A percentile compares a stretch with the other conserved stretches of the same genome.
Evolutionary conservation across 768 basidiomycete species (phyloP).

Genomic region (Lyophyllum decastes): DNA sequence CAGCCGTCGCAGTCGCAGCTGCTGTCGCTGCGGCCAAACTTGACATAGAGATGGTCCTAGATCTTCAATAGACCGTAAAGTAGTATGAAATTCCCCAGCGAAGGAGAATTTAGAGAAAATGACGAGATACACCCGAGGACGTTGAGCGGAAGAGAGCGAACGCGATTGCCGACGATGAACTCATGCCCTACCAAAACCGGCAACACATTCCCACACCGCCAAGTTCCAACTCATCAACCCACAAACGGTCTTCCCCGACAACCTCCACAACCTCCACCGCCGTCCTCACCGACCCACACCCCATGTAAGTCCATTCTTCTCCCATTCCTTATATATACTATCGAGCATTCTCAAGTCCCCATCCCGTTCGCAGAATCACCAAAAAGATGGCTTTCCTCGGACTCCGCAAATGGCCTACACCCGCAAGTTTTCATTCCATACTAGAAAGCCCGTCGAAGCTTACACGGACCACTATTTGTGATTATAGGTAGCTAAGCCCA

Average conservation of each 20-base stretch:
- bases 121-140: not conserved
- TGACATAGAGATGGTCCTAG: constrained; percentile 12
- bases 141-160: not conserved
- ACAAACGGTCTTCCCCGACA: constrained; percentile 44
- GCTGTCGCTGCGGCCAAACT: constrained; percentile 26
- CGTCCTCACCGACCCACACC: not conserved
- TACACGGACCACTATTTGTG: not conserved
- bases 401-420: constrained; percentile 80
- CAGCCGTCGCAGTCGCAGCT: constrained; percentile 26
- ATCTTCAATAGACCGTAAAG: not conserved
- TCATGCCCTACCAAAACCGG: constrained; percentile 18
- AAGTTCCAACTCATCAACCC: constrained; percentile 23
- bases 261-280: not conserved
- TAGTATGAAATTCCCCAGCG: not conserved
- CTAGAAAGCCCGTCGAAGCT: constrained; percentile 7
- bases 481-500: constrained; percentile 62
- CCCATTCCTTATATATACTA: too few relatives aligned
- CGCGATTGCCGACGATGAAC: not conserved
- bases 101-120: not conserved
- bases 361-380: constrained; percentile 17
- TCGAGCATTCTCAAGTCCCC: too few relatives aligned
- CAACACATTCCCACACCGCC: constrained; percentile 30
- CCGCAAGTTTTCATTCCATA: constrained; percentile 47
- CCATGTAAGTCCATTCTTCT: not conserved
- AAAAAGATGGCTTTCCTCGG: constrained; percentile 71